Evolutionary conservation across 2,329 filamentous ascomycete genomes (phyloP).

Genomic region (Beauveria pseudobassiana): DNA sequence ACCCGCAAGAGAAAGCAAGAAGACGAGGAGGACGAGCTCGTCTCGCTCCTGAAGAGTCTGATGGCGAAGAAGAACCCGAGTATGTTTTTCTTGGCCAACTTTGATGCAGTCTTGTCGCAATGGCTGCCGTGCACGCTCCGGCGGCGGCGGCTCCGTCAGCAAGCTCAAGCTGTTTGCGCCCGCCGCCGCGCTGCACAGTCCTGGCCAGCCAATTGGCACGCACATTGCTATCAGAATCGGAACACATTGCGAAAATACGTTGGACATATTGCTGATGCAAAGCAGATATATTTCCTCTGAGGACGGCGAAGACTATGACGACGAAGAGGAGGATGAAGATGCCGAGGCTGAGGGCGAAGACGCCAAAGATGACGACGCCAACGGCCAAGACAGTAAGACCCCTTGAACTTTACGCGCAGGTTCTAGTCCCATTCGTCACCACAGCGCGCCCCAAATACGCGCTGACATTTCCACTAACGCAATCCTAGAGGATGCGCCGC

Average conservation of each 20-base stretch:
- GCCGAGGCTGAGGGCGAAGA: conserved; percentile 30
- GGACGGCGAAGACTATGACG: conserved; percentile 34
- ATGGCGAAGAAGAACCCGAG: conserved; percentile 48
- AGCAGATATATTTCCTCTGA: conserved; percentile 28
- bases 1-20: conserved; percentile 47
- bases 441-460: neutral
- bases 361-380: conserved; percentile 22
- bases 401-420: neutral
- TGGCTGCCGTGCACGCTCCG: neutral
- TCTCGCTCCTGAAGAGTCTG: conserved; percentile 44
- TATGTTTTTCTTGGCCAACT: conserved; percentile 27
- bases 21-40: conserved; percentile 44
- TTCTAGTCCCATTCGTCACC: neutral
- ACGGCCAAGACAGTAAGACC: conserved; percentile 24
- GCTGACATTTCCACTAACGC: conserved; percentile 8
- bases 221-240: neutral
- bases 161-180: conserved; percentile 1
- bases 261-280: conserved; percentile 4
- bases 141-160: neutral
- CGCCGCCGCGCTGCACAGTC: neutral
- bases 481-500: conserved; percentile 31
- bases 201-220: neutral
- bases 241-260: neutral
- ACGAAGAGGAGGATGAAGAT: conserved; percentile 32
- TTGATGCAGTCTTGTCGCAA: neutral